Conservation (phyloP, 169 alveolate species). For the Cryptosporidium bovis region DNA sequence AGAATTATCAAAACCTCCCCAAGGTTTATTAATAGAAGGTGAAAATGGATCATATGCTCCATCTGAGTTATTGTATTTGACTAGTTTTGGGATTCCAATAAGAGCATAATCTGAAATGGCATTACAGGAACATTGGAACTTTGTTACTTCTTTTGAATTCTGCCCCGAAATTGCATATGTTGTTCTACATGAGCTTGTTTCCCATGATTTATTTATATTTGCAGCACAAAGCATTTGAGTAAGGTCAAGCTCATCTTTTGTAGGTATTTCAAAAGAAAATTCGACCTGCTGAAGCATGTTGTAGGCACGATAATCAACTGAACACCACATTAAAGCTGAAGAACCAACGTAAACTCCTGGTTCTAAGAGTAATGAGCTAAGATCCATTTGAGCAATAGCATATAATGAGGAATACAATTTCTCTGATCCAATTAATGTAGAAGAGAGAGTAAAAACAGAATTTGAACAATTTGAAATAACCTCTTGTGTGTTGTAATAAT, state of each 20-base stretch:
- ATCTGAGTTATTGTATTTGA: conserved; percentile 9
- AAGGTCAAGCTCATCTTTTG: conserved; percentile 39
- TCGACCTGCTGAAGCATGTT: conserved; percentile 62
- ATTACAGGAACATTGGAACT: conserved; percentile 42
- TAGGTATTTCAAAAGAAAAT: conserved; percentile 17
- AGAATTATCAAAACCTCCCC: conserved; percentile 66
- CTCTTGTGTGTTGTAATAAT: conserved; percentile 41
- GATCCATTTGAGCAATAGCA: conserved; percentile 9
- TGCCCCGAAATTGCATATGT: conserved; percentile 10
- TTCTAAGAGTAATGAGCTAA: not conserved
- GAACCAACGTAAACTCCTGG: conserved; percentile 70
- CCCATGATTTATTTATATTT: conserved; percentile 33
- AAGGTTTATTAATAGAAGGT: conserved; percentile 68
- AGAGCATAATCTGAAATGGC: conserved; percentile 66
- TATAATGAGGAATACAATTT: conserved; percentile 1
- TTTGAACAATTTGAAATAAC: conserved; percentile 42
- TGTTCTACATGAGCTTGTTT: conserved; percentile 40
- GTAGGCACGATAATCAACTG: conserved; percentile 56
- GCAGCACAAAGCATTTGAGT: conserved; percentile 55
- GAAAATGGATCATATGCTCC: conserved; percentile 71
- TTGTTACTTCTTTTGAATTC: conserved; percentile 42
- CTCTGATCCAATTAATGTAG: conserved; percentile 5
- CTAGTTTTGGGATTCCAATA: conserved; percentile 27
- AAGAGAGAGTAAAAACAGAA: conserved; percentile 49
- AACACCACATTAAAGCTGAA: conserved; percentile 45